Evolutionary conservation across 2,329 filamentous ascomycete species (phyloP).

Genomic region (Trichoderma arundinaceum): DNA sequence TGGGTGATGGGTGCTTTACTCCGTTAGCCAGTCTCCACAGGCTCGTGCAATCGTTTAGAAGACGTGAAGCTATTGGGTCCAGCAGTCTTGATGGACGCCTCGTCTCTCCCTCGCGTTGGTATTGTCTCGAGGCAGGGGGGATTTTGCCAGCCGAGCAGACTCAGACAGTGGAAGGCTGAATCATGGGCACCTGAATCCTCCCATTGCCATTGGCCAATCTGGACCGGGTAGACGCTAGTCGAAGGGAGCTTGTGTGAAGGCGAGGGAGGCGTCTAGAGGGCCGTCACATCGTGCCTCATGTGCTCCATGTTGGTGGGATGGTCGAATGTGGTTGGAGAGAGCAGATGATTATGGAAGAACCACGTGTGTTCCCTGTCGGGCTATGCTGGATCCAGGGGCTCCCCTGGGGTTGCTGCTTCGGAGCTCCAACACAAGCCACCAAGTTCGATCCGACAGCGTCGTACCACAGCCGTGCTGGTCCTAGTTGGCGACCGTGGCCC

Average conservation of each 20-base stretch:
- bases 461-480: not conserved
- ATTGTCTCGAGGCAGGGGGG: not conserved
- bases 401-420: slow-evolving; percentile 1
- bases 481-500: not conserved
- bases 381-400: slow-evolving; percentile 28
- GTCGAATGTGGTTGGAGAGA: slow-evolving; percentile 15
- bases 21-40: slow-evolving; percentile 6
- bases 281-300: slow-evolving; percentile 11
- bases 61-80: not conserved
- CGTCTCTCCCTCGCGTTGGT: not conserved
- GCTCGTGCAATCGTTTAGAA: not conserved
- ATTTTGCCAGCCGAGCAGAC: not conserved
- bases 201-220: slow-evolving; percentile 2
- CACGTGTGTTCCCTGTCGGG: slow-evolving; percentile 29
- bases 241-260: not conserved
- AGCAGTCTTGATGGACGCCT: not conserved
- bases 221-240: not conserved
- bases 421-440: slow-evolving; percentile 26
- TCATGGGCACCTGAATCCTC: slow-evolving; percentile 1
- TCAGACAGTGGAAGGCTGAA: not conserved
- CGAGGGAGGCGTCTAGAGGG: too few relatives aligned
- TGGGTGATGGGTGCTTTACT: not conserved
- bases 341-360: slow-evolving; percentile 12
- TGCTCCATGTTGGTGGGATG: slow-evolving; percentile 8
- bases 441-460: slow-evolving; percentile 25